Conservation (phyloP, 2,329 filamentous ascomycete species). For the Ophiognomonia clavigignenti-juglandacearum region DNA sequence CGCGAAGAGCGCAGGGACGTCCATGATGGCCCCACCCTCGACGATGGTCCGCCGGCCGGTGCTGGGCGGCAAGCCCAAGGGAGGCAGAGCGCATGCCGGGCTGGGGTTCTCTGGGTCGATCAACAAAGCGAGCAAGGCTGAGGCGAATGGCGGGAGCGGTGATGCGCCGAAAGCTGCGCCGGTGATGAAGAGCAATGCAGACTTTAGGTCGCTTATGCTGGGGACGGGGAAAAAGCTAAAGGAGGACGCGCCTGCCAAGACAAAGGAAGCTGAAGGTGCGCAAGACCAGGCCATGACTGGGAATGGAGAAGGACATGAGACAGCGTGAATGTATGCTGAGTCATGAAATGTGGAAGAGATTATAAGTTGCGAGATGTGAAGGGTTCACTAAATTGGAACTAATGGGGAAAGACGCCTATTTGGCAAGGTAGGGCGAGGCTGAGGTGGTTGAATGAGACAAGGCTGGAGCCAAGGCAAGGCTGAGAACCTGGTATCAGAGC, state of each 20-base stretch:
- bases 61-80: slow-evolving; percentile 16
- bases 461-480: not conserved
- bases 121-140: slow-evolving; percentile 19
- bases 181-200: slow-evolving; percentile 48
- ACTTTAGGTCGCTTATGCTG: slow-evolving; percentile 52
- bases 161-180: slow-evolving; percentile 18
- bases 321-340: not conserved
- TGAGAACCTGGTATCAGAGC: not conserved
- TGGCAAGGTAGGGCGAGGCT: not conserved
- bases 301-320: slow-evolving; percentile 2
- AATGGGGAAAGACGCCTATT: not conserved
- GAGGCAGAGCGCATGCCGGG: slow-evolving; percentile 24
- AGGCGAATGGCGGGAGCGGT: slow-evolving; percentile 10
- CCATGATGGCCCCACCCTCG: slow-evolving; percentile 40
- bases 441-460: not conserved
- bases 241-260: not conserved
- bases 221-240: slow-evolving; percentile 18
- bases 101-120: slow-evolving; percentile 25
- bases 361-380: not conserved
- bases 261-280: not conserved
- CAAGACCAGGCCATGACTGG: not conserved
- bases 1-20: slow-evolving; percentile 20
- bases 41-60: slow-evolving; percentile 34
- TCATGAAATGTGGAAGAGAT: not conserved
- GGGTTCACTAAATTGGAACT: not conserved